phyloP scores from a whole-genome alignment of 2,329 filamentous ascomycete species.

The Ophidiomyces ophidiicola region DNA sequence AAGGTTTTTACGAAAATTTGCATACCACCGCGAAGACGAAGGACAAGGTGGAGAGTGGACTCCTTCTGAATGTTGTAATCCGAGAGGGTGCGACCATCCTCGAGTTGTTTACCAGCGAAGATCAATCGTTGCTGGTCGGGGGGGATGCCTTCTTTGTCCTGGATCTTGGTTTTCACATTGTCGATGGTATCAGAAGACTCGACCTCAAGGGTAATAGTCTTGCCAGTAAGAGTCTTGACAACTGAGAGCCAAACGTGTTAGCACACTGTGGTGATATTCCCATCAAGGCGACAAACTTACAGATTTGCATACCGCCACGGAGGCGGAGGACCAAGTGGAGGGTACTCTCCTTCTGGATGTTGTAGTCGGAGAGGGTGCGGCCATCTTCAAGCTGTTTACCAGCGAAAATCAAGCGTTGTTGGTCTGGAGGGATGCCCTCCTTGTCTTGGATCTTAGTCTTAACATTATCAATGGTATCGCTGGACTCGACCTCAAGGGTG shows the following conservation, averaged over 20 bases:
- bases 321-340: slow-evolving; percentile 66
- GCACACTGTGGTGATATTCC: slow-evolving; percentile 1
- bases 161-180: slow-evolving; percentile 94
- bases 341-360: slow-evolving; percentile 52
- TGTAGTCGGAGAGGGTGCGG: slow-evolving; percentile 44
- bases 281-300: slow-evolving; percentile 29
- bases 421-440: slow-evolving; percentile 48
- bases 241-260: slow-evolving; percentile 25
- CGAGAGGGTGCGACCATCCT: slow-evolving; percentile 78
- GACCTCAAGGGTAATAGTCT: slow-evolving; percentile 56
- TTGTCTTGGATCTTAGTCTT: slow-evolving; percentile 50
- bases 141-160: slow-evolving; percentile 94
- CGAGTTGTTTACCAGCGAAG: slow-evolving; percentile 91
- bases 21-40: slow-evolving; percentile 74
- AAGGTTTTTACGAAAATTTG: slow-evolving; percentile 48
- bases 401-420: slow-evolving; percentile 48
- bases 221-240: slow-evolving; percentile 49
- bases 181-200: slow-evolving; percentile 77
- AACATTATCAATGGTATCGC: slow-evolving; percentile 42
- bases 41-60: slow-evolving; percentile 70
- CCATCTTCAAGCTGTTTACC: slow-evolving; percentile 48
- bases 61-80: slow-evolving; percentile 98
- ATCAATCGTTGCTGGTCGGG: slow-evolving; percentile 93
- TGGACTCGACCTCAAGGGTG: slow-evolving; percentile 40
- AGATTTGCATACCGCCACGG: slow-evolving; percentile 53